Conservation (phyloP, 169 alveolate genomes). For the Plasmodium coatneyi region DNA sequence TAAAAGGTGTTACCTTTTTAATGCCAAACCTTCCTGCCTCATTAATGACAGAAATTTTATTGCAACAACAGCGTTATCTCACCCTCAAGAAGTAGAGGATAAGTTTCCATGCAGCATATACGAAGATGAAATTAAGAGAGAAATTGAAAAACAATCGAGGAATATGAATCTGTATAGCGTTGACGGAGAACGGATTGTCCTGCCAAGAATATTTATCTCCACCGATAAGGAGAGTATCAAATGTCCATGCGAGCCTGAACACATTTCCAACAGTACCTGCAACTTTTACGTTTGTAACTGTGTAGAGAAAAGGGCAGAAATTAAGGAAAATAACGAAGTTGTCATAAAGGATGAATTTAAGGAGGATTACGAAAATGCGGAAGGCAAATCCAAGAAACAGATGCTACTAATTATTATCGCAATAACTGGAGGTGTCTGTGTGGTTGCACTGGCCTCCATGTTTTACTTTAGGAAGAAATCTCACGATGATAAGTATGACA, state of each 20-base stretch:
- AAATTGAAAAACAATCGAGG: neutral
- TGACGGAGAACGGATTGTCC: slow-evolving; percentile 11
- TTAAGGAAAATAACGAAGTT: slow-evolving; percentile 36
- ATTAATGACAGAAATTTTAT: slow-evolving; percentile 76
- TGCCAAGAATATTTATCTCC: slow-evolving; percentile 77
- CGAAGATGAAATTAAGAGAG: slow-evolving; percentile 41
- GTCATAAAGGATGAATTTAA: slow-evolving; percentile 31
- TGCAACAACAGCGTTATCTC: slow-evolving; percentile 84
- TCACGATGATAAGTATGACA: slow-evolving; percentile 23
- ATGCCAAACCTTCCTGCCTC: slow-evolving; percentile 81
- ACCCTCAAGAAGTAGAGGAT: slow-evolving; percentile 76
- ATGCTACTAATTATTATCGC: slow-evolving; percentile 16
- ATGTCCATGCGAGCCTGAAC: slow-evolving; percentile 62
- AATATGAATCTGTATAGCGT: neutral
- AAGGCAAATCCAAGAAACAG: neutral
- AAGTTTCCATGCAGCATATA: slow-evolving; percentile 81
- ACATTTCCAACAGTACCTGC: slow-evolving; percentile 18
- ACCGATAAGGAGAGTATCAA: slow-evolving; percentile 24
- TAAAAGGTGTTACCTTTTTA: slow-evolving; percentile 75
- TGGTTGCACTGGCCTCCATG: neutral
- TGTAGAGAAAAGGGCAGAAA: slow-evolving; percentile 43
- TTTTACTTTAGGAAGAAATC: slow-evolving; percentile 13
- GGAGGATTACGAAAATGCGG: neutral
- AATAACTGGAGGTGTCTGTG: neutral
- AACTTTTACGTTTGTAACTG: slow-evolving; percentile 40